Evolutionary conservation across 129 eudicot genomes (phyloP).

Genomic region (Tagetes erecta): DNA sequence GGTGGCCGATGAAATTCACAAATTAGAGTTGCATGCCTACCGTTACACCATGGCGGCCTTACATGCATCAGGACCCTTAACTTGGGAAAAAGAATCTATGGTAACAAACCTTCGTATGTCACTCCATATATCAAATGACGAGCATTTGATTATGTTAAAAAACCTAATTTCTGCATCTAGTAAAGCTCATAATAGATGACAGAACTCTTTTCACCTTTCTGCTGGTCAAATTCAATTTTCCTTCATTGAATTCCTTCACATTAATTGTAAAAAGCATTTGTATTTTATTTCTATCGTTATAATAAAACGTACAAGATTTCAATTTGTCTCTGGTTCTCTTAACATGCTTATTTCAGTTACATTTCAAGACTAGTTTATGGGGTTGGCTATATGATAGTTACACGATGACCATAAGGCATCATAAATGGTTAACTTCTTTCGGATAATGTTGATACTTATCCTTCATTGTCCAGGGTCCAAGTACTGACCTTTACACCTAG

Average conservation of each 20-base stretch:
- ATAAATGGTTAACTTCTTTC: background rate
- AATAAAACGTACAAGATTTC: background rate
- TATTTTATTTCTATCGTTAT: slow-evolving; percentile 6
- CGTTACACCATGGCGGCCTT: slow-evolving; percentile 70
- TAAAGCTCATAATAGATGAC: slow-evolving; percentile 16
- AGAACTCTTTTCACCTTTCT: slow-evolving; percentile 10
- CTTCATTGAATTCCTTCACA: slow-evolving; percentile 16
- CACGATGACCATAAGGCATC: background rate
- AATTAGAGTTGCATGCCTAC: slow-evolving; percentile 72
- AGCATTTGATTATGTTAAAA: slow-evolving; percentile 72
- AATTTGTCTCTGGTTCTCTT: background rate
- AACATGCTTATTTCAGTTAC: slow-evolving; percentile 6
- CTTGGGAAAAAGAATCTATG: slow-evolving; percentile 74
- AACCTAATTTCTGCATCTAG: slow-evolving; percentile 51
- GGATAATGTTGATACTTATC: too few species aligned
- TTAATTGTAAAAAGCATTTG: slow-evolving; percentile 39
- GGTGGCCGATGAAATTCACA: slow-evolving; percentile 56
- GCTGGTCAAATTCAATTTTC: background rate
- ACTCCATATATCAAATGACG: slow-evolving; percentile 76
- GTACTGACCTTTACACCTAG: too few species aligned
- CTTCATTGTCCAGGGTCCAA: too few species aligned
- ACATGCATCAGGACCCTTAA: slow-evolving; percentile 82
- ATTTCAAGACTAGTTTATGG: background rate
- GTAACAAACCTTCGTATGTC: slow-evolving; percentile 72
- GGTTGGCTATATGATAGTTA: slow-evolving; percentile 1